Percentiles rank a stretch among this genome's conserved stretches.
phyloP scores from a whole-genome alignment of 2,329 filamentous ascomycete species.

The Penicillium sp. region DNA sequence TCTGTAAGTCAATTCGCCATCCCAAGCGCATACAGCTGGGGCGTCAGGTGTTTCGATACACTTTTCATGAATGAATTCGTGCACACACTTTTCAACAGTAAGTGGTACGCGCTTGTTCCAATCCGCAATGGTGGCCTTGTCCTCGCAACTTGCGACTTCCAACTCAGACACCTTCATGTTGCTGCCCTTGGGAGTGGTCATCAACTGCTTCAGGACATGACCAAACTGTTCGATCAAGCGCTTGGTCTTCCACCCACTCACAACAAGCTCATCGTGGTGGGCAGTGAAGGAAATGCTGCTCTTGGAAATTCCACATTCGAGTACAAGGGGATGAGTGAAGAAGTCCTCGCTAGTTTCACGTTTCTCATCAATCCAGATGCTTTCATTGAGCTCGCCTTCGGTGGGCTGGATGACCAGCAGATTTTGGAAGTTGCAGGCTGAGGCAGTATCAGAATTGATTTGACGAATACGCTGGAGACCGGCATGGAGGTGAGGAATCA shows the following conservation, averaged over 20 bases:
- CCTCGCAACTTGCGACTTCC: conserved; percentile 34
- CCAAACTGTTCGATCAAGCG: conserved; percentile 55
- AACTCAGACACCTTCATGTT: conserved; percentile 26
- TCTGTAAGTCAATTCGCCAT: conserved; percentile 34
- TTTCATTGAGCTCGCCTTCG: conserved; percentile 23
- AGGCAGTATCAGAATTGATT: conserved; percentile 49
- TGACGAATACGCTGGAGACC: conserved; percentile 55
- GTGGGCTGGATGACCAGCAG: conserved; percentile 45
- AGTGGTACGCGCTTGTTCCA: conserved; percentile 33
- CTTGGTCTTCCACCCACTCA: conserved; percentile 54
- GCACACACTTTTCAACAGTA: conserved; percentile 30
- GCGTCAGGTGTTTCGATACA: conserved; percentile 25
- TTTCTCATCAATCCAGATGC: conserved; percentile 32
- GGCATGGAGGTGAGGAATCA: conserved; percentile 67
- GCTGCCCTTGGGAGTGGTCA: conserved; percentile 23
- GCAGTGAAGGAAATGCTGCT: conserved; percentile 60
- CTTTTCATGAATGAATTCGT: conserved; percentile 34
- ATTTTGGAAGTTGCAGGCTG: conserved; percentile 50
- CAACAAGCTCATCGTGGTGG: conserved; percentile 64
- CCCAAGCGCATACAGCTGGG: conserved; percentile 37
- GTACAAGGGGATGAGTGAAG: conserved; percentile 62
- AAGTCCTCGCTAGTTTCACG: conserved; percentile 60
- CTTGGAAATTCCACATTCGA: conserved; percentile 61
- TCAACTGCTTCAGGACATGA: conserved; percentile 35
- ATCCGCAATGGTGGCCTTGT: conserved; percentile 30